These are phyloP conservation scores for Gymnopus androsaceus DNA, from an alignment of 1,284 basidiomycete genomes.

Conservation along the genomic window DNA sequence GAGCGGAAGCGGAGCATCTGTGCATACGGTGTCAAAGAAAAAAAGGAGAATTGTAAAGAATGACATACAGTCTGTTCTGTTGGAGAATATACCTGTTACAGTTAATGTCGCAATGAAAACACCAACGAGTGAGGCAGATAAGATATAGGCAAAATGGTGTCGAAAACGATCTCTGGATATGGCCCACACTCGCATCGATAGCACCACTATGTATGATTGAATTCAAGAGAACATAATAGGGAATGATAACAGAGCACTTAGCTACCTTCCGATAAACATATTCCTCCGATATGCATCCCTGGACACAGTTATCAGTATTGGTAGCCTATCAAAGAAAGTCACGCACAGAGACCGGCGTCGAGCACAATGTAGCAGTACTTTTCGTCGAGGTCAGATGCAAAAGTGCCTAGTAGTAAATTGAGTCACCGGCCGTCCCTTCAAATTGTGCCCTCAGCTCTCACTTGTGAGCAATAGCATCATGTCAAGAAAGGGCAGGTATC, in stretches of 20 bases:
- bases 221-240: neutral
- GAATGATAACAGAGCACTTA: neutral
- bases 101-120: neutral
- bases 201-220: neutral
- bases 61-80: neutral
- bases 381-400: neutral
- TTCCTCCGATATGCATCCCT: conserved; percentile 5
- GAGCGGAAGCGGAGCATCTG: neutral
- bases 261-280: neutral
- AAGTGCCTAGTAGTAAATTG: neutral
- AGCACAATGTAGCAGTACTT: neutral
- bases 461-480: conserved; percentile 1
- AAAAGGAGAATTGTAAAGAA: neutral
- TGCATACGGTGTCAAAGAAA: neutral
- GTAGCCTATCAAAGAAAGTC: neutral
- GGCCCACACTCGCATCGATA: neutral
- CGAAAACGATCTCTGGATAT: neutral
- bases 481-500: conserved; percentile 14
- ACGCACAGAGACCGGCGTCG: neutral
- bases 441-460: neutral
- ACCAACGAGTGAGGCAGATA: neutral
- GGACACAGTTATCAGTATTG: neutral
- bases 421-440: neutral
- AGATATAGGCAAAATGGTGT: neutral
- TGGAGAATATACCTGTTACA: neutral